Evolutionary conservation across 805 yeast genomes (phyloP).

Genomic region (Ogataea sp.): DNA sequence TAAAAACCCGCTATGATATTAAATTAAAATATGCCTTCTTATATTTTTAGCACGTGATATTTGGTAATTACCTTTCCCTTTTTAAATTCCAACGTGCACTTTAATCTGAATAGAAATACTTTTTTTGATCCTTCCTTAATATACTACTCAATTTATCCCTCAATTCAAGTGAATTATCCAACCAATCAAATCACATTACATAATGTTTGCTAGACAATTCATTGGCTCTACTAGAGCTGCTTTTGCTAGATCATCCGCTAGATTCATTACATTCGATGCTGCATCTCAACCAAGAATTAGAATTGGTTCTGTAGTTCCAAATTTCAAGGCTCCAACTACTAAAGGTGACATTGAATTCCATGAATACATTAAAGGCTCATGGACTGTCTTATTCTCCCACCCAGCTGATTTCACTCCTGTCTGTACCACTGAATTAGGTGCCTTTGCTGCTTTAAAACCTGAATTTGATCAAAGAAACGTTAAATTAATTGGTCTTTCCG

Average conservation of each 20-base stretch:
- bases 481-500: slow-evolving; percentile 85
- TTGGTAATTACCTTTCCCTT: neutral
- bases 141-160: neutral
- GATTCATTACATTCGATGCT: slow-evolving; percentile 38
- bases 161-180: neutral
- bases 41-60: neutral
- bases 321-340: slow-evolving; percentile 78
- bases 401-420: slow-evolving; percentile 97
- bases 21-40: too few species aligned
- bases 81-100: too few species aligned
- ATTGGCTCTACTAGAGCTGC: slow-evolving; percentile 1
- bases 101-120: too few species aligned
- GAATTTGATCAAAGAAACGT: slow-evolving; percentile 81
- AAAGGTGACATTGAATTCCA: slow-evolving; percentile 81
- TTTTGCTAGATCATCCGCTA: slow-evolving; percentile 8
- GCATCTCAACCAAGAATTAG: slow-evolving; percentile 57
- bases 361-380: slow-evolving; percentile 74
- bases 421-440: slow-evolving; percentile 94
- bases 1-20: too few species aligned
- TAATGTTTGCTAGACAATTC: slow-evolving; percentile 17
- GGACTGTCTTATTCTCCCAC: slow-evolving; percentile 88
- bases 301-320: slow-evolving; percentile 82
- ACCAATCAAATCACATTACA: neutral
- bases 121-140: neutral
- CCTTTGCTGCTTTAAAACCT: slow-evolving; percentile 81